Conservation (phyloP, 768 basidiomycete species). For the Podaxis carcinomalis region DNA sequence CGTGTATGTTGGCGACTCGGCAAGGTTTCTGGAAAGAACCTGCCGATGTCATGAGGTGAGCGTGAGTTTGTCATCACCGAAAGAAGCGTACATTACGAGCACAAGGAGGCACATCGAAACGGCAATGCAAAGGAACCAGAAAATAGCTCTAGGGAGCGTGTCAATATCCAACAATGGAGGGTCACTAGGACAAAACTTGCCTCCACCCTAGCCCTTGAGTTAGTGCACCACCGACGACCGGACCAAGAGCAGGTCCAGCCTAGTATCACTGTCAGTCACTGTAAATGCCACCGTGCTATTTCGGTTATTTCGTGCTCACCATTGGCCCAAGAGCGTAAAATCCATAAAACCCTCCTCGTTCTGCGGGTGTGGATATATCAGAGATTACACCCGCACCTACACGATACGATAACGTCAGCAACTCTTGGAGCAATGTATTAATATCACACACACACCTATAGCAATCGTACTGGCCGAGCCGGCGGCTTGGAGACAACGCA, state of each 20-base stretch:
- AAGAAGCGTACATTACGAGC: slow-evolving; percentile 37
- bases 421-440: slow-evolving; percentile 2
- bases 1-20: slow-evolving; percentile 3
- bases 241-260: slow-evolving; percentile 59
- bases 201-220: slow-evolving; percentile 62
- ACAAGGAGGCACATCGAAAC: slow-evolving; percentile 41
- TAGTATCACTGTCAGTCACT: background rate
- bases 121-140: slow-evolving; percentile 57
- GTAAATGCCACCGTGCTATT: background rate
- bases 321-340: slow-evolving; percentile 60
- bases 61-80: slow-evolving; percentile 1
- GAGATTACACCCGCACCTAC: slow-evolving; percentile 71
- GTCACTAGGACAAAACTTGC: slow-evolving; percentile 23
- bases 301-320: slow-evolving; percentile 25
- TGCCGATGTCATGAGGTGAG: slow-evolving; percentile 21
- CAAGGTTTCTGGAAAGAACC: slow-evolving; percentile 50
- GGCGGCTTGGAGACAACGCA: slow-evolving; percentile 76
- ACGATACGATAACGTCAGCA: background rate
- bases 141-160: slow-evolving; percentile 40
- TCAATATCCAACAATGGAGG: background rate
- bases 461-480: slow-evolving; percentile 79
- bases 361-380: slow-evolving; percentile 68
- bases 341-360: slow-evolving; percentile 74
- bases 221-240: slow-evolving; percentile 58
- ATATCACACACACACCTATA: slow-evolving; percentile 41